Conservation (phyloP, 129 eudicot species). For the Lonicera japonica region DNA sequence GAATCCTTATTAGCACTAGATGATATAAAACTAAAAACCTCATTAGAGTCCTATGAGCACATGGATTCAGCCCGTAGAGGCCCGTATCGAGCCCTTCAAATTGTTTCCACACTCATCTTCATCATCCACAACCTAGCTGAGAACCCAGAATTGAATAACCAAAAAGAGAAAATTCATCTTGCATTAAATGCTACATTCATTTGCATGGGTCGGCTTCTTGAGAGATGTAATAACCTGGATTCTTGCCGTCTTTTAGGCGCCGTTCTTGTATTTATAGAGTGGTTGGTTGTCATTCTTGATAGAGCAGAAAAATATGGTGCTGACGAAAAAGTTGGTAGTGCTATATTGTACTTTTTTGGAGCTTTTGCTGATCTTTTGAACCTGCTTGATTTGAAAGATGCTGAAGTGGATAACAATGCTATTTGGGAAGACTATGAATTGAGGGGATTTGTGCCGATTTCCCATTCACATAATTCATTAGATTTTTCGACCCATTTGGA, state of each 20-base stretch:
- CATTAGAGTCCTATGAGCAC: constrained; percentile 54
- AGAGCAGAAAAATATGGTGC: constrained; percentile 26
- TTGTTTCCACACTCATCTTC: constrained; percentile 54
- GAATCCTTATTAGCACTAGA: constrained; percentile 50
- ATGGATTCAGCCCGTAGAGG: constrained; percentile 65
- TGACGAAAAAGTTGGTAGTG: constrained; percentile 52
- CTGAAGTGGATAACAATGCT: constrained; percentile 29
- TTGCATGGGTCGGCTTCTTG: constrained; percentile 66
- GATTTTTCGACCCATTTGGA: constrained; percentile 42
- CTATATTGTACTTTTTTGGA: constrained; percentile 59
- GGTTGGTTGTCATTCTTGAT: constrained; percentile 56
- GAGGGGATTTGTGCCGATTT: constrained; percentile 61
- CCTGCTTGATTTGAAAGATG: constrained; percentile 27
- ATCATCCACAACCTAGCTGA: constrained; percentile 39
- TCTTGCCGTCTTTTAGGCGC: constrained; percentile 52
- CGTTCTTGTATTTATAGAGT: constrained; percentile 68
- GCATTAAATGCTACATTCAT: constrained; percentile 62
- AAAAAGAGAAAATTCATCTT: constrained; percentile 25
- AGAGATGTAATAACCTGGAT: constrained; percentile 37
- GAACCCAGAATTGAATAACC: constrained; percentile 21
- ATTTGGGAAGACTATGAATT: constrained; percentile 96
- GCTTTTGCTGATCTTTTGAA: constrained; percentile 61
- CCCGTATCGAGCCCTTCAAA: constrained; percentile 84
- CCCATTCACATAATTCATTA: constrained; percentile 33
- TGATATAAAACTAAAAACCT: constrained; percentile 35